Percentiles rank a stretch among this genome's conserved stretches.
phyloP scores from a whole-genome alignment of 2,329 filamentous ascomycete genomes.

The Cucurbitaria berberidis region DNA sequence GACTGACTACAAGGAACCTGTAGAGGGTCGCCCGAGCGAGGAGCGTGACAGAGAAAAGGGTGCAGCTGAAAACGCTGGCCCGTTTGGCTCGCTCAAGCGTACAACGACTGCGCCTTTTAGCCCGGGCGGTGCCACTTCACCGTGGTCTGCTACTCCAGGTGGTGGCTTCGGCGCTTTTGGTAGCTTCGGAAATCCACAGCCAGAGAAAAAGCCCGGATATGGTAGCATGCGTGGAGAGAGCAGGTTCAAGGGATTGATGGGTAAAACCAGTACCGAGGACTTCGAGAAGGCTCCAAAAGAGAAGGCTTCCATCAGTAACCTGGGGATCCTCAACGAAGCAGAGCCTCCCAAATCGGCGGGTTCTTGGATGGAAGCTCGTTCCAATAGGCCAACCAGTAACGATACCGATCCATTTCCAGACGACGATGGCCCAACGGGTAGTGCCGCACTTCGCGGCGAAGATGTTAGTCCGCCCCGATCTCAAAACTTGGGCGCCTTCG shows the following conservation, averaged over 20 bases:
- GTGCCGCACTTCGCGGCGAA: constrained; percentile 76
- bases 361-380: constrained; percentile 58
- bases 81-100: constrained; percentile 63
- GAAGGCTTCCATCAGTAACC: constrained; percentile 60
- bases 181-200: constrained; percentile 70
- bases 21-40: constrained; percentile 51
- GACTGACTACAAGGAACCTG: constrained; percentile 65
- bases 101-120: constrained; percentile 62
- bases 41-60: constrained; percentile 59
- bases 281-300: constrained; percentile 59
- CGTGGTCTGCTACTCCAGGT: constrained; percentile 65
- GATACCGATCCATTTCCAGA: constrained; percentile 77
- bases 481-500: constrained; percentile 53
- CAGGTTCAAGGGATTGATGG: constrained; percentile 83
- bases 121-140: constrained; percentile 58
- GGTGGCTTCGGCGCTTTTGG: constrained; percentile 83
- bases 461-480: constrained; percentile 66
- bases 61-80: constrained; percentile 49
- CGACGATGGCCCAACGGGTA: constrained; percentile 69
- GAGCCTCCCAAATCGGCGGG: constrained; percentile 56
- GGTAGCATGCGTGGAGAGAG: constrained; percentile 76
- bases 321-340: constrained; percentile 61
- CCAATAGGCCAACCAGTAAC: constrained; percentile 58
- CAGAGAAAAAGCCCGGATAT: constrained; percentile 73
- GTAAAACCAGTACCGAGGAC: constrained; percentile 76